Percentiles rank a stretch among this genome's conserved stretches.
These are phyloP conservation scores for Chenopodium berlandieri DNA, from an alignment of 148 eudicot species.

Conservation along the genomic window DNA sequence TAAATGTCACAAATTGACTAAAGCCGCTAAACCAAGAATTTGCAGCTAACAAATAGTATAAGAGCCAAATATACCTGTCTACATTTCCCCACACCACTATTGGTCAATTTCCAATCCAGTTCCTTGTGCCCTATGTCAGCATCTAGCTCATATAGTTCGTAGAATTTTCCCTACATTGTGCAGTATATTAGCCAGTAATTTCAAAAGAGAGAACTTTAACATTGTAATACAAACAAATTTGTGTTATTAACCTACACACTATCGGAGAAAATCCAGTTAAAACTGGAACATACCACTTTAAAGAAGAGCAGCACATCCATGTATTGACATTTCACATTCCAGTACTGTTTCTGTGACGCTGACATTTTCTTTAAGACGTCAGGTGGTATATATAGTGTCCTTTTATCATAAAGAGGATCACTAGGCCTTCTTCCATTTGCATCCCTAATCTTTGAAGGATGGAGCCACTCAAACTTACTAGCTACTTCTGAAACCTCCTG, in stretches of 20 bases:
- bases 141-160: conserved; percentile 96
- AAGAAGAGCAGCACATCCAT: conserved; percentile 92
- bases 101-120: conserved; percentile 95
- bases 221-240: too few relatives aligned
- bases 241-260: neutral
- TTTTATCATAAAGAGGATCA: conserved; percentile 71
- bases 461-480: conserved; percentile 92
- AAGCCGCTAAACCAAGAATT: too few relatives aligned
- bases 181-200: neutral
- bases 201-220: neutral
- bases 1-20: neutral
- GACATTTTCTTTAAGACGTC: conserved; percentile 84
- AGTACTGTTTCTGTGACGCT: conserved; percentile 95
- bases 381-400: conserved; percentile 84
- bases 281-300: conserved; percentile 75
- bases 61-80: conserved; percentile 59
- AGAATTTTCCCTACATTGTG: conserved; percentile 72
- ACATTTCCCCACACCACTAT: conserved; percentile 97
- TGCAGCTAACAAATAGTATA: conserved; percentile 10
- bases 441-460: conserved; percentile 80
- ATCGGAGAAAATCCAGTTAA: neutral
- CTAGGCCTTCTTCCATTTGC: conserved; percentile 77
- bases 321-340: conserved; percentile 80
- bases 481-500: conserved; percentile 39
- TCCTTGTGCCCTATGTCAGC: conserved; percentile 98